A percentile compares a stretch with the other conserved stretches of the same genome.
phyloP scores from a whole-genome alignment of 208 protist genomes.

The Plasmodiophora brassicae region DNA sequence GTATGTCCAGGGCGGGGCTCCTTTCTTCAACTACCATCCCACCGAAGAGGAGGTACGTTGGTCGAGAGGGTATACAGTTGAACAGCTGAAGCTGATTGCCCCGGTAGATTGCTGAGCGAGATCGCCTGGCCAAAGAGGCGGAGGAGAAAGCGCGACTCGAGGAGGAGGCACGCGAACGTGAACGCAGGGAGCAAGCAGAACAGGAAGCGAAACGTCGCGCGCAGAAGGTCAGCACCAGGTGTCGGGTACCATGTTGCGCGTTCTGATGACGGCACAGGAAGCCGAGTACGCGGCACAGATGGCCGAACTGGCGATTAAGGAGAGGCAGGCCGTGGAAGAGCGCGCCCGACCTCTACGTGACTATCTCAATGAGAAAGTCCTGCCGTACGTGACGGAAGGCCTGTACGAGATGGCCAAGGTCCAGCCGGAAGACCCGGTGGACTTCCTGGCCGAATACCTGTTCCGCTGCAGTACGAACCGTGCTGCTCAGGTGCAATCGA shows the following conservation, averaged over 20 bases:
- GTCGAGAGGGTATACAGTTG: too few species aligned
- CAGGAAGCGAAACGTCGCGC: not conserved
- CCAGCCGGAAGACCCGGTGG: conserved; percentile 27
- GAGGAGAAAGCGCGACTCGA: too few species aligned
- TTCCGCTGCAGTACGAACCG: not conserved
- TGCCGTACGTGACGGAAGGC: not conserved
- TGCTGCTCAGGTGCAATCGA: too few species aligned
- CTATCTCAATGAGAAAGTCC: not conserved
- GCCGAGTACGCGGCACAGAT: not conserved
- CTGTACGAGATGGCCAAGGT: not conserved
- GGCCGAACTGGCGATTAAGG: not conserved
- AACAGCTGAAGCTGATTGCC: not conserved
- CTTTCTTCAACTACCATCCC: not conserved
- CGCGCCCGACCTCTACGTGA: not conserved
- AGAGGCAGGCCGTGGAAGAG: not conserved
- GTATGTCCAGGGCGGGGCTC: not conserved
- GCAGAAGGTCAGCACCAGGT: not conserved
- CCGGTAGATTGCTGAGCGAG: too few species aligned
- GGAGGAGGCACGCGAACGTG: not conserved
- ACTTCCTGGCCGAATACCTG: conserved; percentile 38
- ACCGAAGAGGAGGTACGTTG: not conserved
- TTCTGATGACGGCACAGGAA: not conserved
- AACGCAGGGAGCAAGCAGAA: not conserved
- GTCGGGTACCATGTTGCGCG: not conserved
- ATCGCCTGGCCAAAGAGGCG: too few species aligned